phyloP scores from a whole-genome alignment of 202 grass and related monocot species.

The Cymbopogon flexuosus region DNA sequence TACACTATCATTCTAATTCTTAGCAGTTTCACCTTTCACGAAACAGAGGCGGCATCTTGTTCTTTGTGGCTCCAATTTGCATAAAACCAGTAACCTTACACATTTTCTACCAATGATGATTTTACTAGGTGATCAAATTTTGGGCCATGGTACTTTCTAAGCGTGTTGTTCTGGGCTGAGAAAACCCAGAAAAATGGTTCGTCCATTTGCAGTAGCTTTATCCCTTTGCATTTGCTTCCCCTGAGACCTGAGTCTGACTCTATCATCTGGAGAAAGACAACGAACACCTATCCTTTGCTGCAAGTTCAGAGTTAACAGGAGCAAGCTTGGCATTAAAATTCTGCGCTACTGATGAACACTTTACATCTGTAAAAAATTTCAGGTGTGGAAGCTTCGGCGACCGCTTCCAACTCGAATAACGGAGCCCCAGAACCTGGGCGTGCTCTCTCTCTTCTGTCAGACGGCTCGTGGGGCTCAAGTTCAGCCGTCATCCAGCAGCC shows the following conservation, averaged over 20 bases:
- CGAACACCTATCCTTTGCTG: no score
- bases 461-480: background rate
- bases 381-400: background rate
- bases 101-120: background rate
- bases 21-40: background rate
- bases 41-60: background rate
- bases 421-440: slow-evolving; percentile 4
- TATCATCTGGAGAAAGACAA: no score
- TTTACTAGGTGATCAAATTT: background rate
- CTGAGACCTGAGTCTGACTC: no score
- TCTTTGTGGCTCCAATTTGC: background rate
- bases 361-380: background rate
- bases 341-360: background rate
- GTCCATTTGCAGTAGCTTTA: background rate
- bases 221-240: no score
- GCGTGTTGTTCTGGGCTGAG: background rate
- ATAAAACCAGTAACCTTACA: background rate
- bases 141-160: background rate
- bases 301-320: no score
- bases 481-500: background rate
- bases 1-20: background rate
- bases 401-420: background rate
- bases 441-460: slow-evolving; percentile 38
- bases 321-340: background rate
- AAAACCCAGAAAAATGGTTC: background rate